Evolutionary conservation across 371 early-diverging fungal species (phyloP).

Genomic region (Mucor lusitanicus): DNA sequence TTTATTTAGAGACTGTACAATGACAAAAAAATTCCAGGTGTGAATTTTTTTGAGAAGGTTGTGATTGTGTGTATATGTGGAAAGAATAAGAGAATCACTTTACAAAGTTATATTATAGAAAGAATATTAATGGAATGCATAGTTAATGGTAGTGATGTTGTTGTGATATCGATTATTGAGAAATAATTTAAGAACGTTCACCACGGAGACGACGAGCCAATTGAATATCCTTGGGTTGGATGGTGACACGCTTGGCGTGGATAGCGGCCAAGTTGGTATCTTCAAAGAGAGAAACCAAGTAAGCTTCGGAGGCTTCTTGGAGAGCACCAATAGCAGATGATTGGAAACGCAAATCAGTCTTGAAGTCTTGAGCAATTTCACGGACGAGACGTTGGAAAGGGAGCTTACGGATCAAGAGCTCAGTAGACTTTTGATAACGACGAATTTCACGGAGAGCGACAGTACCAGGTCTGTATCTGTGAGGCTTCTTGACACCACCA

Average conservation of each 20-base stretch:
- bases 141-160: neutral
- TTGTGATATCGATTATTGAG: slow-evolving; percentile 94
- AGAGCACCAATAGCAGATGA: slow-evolving; percentile 97
- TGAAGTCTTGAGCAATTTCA: slow-evolving; percentile 96
- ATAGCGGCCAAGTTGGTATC: slow-evolving; percentile 93
- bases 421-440: slow-evolving; percentile 98
- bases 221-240: slow-evolving; percentile 94
- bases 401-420: no score
- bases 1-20: slow-evolving; percentile 3
- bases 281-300: slow-evolving; percentile 67
- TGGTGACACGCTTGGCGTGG: slow-evolving; percentile 97
- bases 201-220: slow-evolving; percentile 83
- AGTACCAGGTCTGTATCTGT: slow-evolving; percentile 87
- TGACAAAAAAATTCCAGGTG: neutral
- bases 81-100: neutral
- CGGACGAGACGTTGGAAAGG: slow-evolving; percentile 99
- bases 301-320: slow-evolving; percentile 99
- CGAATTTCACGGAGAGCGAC: slow-evolving; percentile 97
- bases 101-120: neutral
- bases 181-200: slow-evolving; percentile 57
- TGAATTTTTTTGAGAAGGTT: neutral
- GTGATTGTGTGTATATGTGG: slow-evolving; percentile 1
- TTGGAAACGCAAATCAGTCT: slow-evolving; percentile 98
- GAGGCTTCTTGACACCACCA: slow-evolving; percentile 79
- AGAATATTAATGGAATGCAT: slow-evolving; percentile 1